Evolutionary conservation across 208 protist genomes (phyloP).

Genomic region (Kentomonas sorsogonicus): DNA sequence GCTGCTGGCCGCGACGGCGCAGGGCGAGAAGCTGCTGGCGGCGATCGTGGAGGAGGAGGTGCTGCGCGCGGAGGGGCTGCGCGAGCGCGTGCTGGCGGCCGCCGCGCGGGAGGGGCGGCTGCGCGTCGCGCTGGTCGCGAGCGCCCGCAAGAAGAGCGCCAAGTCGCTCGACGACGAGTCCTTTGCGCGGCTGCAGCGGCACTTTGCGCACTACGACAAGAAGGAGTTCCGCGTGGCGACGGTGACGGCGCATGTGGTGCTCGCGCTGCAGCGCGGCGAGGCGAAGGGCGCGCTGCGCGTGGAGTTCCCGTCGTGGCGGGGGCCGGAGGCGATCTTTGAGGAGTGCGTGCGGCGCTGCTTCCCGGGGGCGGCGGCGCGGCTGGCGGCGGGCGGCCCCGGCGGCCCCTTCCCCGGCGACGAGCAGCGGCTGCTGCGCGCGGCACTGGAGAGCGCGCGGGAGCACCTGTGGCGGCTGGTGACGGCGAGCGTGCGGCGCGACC

Average conservation of each 20-base stretch:
- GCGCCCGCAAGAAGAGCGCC: conserved; percentile 55
- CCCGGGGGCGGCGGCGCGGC: conserved; percentile 14
- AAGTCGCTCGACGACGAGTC: conserved; percentile 47
- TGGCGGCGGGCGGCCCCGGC: background rate
- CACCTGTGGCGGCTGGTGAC: conserved; percentile 42
- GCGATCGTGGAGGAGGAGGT: conserved; percentile 68
- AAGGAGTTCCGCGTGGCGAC: conserved; percentile 33
- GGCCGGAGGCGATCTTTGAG: conserved; percentile 34
- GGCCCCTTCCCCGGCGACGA: conserved; percentile 16
- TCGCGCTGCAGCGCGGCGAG: conserved; percentile 72
- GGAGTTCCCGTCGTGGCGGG: conserved; percentile 24
- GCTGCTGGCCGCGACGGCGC: conserved; percentile 22
- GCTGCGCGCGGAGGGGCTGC: conserved; percentile 47
- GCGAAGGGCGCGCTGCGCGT: conserved; percentile 59
- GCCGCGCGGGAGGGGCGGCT: conserved; percentile 30
- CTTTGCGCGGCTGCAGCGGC: conserved; percentile 46
- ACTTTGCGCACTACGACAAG: conserved; percentile 62
- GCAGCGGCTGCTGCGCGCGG: conserved; percentile 15
- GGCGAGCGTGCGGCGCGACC: conserved; percentile 45
- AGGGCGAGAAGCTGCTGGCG: conserved; percentile 45
- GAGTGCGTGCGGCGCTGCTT: conserved; percentile 21
- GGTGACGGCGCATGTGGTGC: conserved; percentile 46
- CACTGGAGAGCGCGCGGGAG: conserved; percentile 23
- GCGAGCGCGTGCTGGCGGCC: conserved; percentile 33
- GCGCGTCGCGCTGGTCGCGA: conserved; percentile 26